Base-by-base conservation (phyloP, 1,139 yeast genomes). In the Diutina catenulata region DNA sequence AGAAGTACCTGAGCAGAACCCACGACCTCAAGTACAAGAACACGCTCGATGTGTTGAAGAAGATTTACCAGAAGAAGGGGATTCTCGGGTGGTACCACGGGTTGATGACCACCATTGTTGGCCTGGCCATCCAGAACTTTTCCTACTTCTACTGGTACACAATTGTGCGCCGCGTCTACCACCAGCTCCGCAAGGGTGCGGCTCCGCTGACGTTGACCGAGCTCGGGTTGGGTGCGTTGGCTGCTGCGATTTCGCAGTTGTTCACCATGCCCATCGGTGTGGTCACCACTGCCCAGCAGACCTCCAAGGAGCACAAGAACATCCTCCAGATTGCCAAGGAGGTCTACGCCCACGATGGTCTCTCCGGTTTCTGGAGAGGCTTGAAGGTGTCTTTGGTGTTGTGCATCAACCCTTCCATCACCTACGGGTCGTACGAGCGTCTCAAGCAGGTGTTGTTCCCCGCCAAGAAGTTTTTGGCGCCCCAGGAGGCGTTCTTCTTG, bases 101-200 rank as follows among this genome's bases (percentile, higher is more conserved):
- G 1, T 57, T 84, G 37, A 62, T 75, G 4, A 78, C 91, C 1
- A 74, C 86, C 1, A 62, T 83, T 33, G 53, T 80, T 29, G 88
- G 91, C 3, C 73, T 80, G 5, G 91, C 91, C 2, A 75, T 83
- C 3, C 86, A 82, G 51, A 82, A 81, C 50, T 84, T 84, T 54
- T 78, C 87, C 26, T 84, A 84, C 59, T 86, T 84, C 56, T 84
- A 75, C 59, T 84, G 94, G 94, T 84, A 84, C 56, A 78, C 91
- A 4, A 61, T 81, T 36, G 78, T 83, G 21, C 73, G 84, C 45
- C 68, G 73, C 42, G 58, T 72, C 18, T 80, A 80, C 52, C 63
- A 70, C 44, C 60, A 59, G 41, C 45, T 71, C 32, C 55, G 70
- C 45, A 60, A 57, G 43, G 59, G 59, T 36, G 47, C 58, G 10